Evolutionary conservation across 2,329 filamentous ascomycete genomes (phyloP).

Genomic region (Colletotrichum ledebouriae): DNA sequence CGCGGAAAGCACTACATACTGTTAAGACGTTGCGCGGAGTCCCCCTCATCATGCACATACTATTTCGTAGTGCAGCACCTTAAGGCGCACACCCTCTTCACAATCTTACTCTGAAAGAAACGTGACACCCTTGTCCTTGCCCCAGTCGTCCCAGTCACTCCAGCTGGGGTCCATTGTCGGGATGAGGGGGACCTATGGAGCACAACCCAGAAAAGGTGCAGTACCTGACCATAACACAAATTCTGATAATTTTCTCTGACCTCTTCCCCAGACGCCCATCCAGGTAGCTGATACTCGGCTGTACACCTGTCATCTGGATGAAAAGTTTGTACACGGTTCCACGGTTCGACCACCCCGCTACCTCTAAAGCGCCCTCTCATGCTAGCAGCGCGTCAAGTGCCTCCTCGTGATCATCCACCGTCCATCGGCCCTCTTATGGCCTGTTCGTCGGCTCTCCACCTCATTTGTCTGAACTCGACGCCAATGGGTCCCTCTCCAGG

Average conservation of each 20-base stretch:
- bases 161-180: slow-evolving; percentile 12
- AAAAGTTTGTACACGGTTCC: not conserved
- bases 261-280: not conserved
- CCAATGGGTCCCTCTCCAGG: slow-evolving; percentile 6
- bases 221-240: not conserved
- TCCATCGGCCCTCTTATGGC: slow-evolving; percentile 21
- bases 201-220: not conserved
- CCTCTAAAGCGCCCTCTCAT: not conserved
- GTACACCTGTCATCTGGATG: not conserved
- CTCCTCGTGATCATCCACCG: slow-evolving; percentile 36
- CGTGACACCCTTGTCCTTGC: not conserved
- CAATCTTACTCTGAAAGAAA: not conserved
- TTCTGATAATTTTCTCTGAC: not conserved
- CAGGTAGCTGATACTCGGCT: not conserved
- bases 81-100: not conserved
- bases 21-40: too few relatives aligned
- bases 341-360: slow-evolving; percentile 6
- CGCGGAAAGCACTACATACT: not conserved
- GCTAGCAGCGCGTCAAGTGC: not conserved
- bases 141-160: not conserved
- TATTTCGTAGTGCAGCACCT: too few relatives aligned
- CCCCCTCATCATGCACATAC: not conserved
- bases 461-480: slow-evolving; percentile 31
- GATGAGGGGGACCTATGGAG: slow-evolving; percentile 16
- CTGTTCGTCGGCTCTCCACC: slow-evolving; percentile 26